Evolutionary conservation across 306 rosid species (phyloP).

Genomic region (Comarum palustre): DNA sequence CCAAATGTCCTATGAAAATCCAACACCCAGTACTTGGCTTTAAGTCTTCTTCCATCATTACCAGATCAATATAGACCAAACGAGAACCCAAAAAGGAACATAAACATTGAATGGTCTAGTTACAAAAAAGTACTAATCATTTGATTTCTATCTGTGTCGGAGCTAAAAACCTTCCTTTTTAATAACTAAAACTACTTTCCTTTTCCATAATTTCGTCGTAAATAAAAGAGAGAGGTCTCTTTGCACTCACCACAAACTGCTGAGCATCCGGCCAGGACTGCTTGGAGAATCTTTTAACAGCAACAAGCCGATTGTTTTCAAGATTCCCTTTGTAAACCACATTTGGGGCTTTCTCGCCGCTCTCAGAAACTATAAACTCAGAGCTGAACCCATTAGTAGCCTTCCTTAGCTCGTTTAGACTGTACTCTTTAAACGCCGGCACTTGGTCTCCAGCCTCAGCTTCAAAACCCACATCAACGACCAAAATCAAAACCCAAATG

Average conservation of each 20-base stretch:
- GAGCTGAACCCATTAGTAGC: slow-evolving; percentile 71
- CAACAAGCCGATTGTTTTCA: slow-evolving; percentile 58
- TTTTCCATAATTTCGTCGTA: slow-evolving; percentile 16
- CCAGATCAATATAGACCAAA: neutral
- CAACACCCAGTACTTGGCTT: neutral
- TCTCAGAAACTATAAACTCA: slow-evolving; percentile 62
- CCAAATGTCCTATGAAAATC: neutral
- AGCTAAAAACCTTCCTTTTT: slow-evolving; percentile 3
- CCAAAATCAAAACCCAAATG: neutral
- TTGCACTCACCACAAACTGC: slow-evolving; percentile 60
- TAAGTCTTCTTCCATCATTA: neutral
- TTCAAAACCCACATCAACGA: neutral
- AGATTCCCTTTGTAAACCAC: slow-evolving; percentile 69
- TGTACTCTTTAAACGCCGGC: slow-evolving; percentile 58
- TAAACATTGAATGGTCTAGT: neutral
- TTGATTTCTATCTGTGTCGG: neutral
- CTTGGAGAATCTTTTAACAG: slow-evolving; percentile 72
- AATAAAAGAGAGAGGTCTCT: neutral
- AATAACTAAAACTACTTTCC: neutral
- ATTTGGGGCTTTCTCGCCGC: slow-evolving; percentile 82
- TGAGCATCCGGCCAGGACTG: slow-evolving; percentile 80
- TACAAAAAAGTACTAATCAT: neutral
- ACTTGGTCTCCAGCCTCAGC: slow-evolving; percentile 43
- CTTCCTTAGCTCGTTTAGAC: slow-evolving; percentile 54
- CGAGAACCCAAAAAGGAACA: neutral